phyloP scores from a whole-genome alignment of 306 rosid genomes.

The Malus sylvestris region DNA sequence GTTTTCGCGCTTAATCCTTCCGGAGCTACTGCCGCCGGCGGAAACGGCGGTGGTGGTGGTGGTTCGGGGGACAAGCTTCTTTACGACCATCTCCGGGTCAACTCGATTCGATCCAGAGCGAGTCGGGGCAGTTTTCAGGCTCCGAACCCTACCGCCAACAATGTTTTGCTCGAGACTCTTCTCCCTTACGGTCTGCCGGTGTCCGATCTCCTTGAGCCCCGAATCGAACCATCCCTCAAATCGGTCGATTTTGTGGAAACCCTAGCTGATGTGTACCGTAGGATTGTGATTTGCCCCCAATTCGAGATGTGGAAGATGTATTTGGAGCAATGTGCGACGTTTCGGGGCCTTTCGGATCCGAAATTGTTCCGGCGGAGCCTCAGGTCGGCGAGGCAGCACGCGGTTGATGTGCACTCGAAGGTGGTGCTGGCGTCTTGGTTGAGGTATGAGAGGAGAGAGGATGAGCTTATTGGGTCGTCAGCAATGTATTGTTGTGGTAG shows the following conservation, averaged over 20 bases:
- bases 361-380: slow-evolving; percentile 69
- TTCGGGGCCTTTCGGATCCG: slow-evolving; percentile 44
- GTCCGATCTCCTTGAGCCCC: slow-evolving; percentile 58
- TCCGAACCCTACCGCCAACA: slow-evolving; percentile 14
- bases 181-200: slow-evolving; percentile 65
- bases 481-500: slow-evolving; percentile 66
- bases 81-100: slow-evolving; percentile 42
- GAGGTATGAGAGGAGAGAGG: slow-evolving; percentile 72
- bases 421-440: slow-evolving; percentile 70
- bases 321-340: slow-evolving; percentile 55
- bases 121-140: slow-evolving; percentile 18
- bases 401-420: slow-evolving; percentile 59
- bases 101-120: slow-evolving; percentile 40
- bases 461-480: slow-evolving; percentile 53
- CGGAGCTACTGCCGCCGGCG: no score
- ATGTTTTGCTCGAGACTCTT: slow-evolving; percentile 31
- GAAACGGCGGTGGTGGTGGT: neutral
- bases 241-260: slow-evolving; percentile 44
- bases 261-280: slow-evolving; percentile 35
- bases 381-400: slow-evolving; percentile 67
- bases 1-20: no score
- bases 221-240: slow-evolving; percentile 38
- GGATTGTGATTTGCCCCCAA: slow-evolving; percentile 42
- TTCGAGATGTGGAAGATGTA: slow-evolving; percentile 41
- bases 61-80: slow-evolving; percentile 48